These are phyloP conservation scores for Pelargonium citronellum DNA, from an alignment of 441 rosid genomes.

Conservation along the genomic window DNA sequence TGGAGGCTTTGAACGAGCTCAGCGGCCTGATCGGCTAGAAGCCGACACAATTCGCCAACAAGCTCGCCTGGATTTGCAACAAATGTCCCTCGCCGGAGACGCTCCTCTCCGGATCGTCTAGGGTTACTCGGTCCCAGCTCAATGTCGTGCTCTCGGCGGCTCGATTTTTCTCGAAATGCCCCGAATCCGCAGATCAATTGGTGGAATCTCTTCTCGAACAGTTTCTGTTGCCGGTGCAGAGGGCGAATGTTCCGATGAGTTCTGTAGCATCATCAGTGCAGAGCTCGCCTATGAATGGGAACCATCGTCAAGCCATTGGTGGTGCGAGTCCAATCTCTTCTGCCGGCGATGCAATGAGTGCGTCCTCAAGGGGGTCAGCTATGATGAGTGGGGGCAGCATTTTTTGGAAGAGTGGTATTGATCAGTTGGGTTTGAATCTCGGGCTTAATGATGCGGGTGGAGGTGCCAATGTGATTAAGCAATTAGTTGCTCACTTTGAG, in stretches of 20 bases:
- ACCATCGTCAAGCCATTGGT: conserved; percentile 14
- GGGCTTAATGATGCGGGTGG: conserved; percentile 55
- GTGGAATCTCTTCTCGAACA: conserved; percentile 61
- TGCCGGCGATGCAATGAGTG: conserved; percentile 19
- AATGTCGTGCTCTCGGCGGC: conserved; percentile 73
- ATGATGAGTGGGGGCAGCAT: conserved; percentile 46
- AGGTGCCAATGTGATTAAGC: conserved; percentile 38
- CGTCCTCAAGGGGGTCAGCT: conserved; percentile 41
- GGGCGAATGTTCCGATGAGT: not conserved
- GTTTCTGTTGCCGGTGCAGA: conserved; percentile 27
- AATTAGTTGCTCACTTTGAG: conserved; percentile 66
- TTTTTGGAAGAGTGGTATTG: conserved; percentile 56
- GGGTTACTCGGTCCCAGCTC: conserved; percentile 80
- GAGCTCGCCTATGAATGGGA: conserved; percentile 45
- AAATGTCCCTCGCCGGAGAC: conserved; percentile 77
- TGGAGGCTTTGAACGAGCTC: conserved; percentile 83
- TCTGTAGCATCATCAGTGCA: not conserved
- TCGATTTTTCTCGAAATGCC: conserved; percentile 59
- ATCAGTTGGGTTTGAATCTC: conserved; percentile 34
- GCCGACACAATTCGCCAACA: conserved; percentile 68
- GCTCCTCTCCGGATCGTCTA: conserved; percentile 51
- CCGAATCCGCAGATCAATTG: conserved; percentile 41
- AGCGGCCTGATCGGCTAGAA: conserved; percentile 68
- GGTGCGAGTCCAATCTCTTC: not conserved
- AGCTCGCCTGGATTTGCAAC: conserved; percentile 80